phyloP scores from a whole-genome alignment of 805 yeast species.

The Barnettozyma populi region DNA sequence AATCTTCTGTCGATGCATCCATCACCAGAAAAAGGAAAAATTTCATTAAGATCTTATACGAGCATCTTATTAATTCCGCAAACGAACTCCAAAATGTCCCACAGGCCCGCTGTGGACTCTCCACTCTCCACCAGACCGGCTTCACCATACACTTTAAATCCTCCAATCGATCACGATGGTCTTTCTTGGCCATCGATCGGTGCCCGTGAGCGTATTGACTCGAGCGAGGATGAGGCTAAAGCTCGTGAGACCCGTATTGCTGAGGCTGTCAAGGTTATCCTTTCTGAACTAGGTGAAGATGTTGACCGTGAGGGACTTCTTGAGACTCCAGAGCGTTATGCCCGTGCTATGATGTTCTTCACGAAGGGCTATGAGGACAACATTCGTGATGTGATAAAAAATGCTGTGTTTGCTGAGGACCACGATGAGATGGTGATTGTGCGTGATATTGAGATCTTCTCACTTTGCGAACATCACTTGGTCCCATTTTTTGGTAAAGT shows the following conservation, averaged over 20 bases:
- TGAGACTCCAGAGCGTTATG: conserved; percentile 95
- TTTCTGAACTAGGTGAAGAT: conserved; percentile 89
- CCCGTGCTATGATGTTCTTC: conserved; percentile 91
- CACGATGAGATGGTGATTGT: conserved; percentile 99
- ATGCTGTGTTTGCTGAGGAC: conserved; percentile 96
- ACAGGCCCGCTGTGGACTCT: conserved; percentile 28
- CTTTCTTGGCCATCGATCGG: conserved; percentile 92
- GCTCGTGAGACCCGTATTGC: conserved; percentile 76
- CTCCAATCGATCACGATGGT: conserved; percentile 87
- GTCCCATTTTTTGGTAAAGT: conserved; percentile 98
- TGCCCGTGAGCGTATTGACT: conserved; percentile 70
- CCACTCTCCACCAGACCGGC: conserved; percentile 75
- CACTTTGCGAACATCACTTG: conserved; percentile 94
- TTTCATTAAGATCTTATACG: background rate
- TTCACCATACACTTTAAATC: conserved; percentile 74
- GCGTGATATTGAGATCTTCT: conserved; percentile 85
- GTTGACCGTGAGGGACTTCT: conserved; percentile 79
- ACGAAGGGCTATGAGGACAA: conserved; percentile 97
- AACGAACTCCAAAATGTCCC: conserved; percentile 1
- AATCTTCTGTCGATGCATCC: background rate
- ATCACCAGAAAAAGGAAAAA: background rate
- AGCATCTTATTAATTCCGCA: background rate
- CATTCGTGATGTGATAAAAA: conserved; percentile 83
- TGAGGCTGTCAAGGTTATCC: conserved; percentile 60
- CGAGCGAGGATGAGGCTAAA: conserved; percentile 55